phyloP scores from a whole-genome alignment of 177 flowering plant genomes.

The Vitis hybrid region DNA sequence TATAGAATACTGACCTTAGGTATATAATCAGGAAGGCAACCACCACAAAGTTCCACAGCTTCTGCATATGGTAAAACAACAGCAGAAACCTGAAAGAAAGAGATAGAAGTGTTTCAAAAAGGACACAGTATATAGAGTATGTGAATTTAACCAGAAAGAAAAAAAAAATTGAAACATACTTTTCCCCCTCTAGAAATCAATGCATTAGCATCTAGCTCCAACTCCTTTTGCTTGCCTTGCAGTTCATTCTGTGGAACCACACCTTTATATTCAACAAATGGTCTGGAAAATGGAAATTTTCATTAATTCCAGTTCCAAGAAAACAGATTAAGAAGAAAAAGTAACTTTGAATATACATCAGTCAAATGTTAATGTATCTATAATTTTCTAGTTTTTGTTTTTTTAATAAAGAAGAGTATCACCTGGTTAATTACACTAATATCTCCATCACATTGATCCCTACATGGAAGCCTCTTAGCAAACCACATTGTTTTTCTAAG shows the following conservation, averaged over 20 bases:
- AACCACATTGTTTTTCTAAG: no score
- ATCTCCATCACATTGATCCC: no score
- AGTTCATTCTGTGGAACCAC: slow-evolving; percentile 54
- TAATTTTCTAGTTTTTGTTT: no score
- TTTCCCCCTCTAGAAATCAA: slow-evolving; percentile 71
- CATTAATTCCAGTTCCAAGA: slow-evolving; percentile 4
- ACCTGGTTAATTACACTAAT: no score
- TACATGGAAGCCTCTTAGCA: no score
- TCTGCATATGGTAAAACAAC: slow-evolving; percentile 56
- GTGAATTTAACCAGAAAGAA: not conserved
- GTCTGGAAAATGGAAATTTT: slow-evolving; percentile 38
- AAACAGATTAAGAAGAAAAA: slow-evolving; percentile 1
- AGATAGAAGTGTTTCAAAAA: not conserved
- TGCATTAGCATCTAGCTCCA: slow-evolving; percentile 66
- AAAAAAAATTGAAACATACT: slow-evolving; percentile 31
- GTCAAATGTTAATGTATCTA: no score
- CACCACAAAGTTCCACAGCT: slow-evolving; percentile 75
- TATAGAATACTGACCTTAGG: slow-evolving; percentile 50
- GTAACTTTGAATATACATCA: no score
- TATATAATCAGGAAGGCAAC: slow-evolving; percentile 82
- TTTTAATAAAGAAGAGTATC: no score
- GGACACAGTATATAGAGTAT: not conserved
- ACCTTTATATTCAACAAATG: slow-evolving; percentile 91
- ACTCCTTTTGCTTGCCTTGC: slow-evolving; percentile 58
- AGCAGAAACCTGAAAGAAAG: slow-evolving; percentile 52